Evolutionary conservation across 2,329 filamentous ascomycete genomes (phyloP).

Genomic region (Hypoxylon sp.): DNA sequence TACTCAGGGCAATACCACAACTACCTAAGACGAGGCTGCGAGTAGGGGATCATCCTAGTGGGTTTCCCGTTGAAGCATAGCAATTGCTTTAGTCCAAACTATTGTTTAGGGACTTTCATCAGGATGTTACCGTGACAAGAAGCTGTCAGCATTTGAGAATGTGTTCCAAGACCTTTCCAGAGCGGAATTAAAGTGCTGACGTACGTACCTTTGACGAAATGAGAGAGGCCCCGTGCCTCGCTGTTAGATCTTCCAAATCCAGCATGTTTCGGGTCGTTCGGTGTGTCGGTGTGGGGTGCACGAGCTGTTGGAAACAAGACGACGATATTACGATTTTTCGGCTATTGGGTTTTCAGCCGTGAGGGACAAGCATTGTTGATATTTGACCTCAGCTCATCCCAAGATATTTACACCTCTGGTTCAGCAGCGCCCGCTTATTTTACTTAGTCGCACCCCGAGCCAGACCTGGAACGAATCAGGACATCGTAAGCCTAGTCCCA

Average conservation of each 20-base stretch:
- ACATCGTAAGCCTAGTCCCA: slow-evolving; percentile 14
- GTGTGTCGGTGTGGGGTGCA: slow-evolving; percentile 28
- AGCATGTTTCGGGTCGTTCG: slow-evolving; percentile 14
- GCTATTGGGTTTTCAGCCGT: slow-evolving; percentile 1
- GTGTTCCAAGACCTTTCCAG: not conserved
- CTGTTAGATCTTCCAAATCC: slow-evolving; percentile 17
- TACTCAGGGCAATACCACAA: slow-evolving; percentile 21
- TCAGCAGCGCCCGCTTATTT: slow-evolving; percentile 30
- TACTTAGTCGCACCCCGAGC: slow-evolving; percentile 22
- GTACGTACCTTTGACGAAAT: slow-evolving; percentile 22
- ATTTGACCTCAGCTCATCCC: slow-evolving; percentile 24
- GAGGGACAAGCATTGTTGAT: slow-evolving; percentile 11
- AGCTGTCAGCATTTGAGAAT: not conserved
- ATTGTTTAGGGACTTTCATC: slow-evolving; percentile 19
- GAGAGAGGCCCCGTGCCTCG: slow-evolving; percentile 35
- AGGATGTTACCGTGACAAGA: slow-evolving; percentile 19
- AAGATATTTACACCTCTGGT: slow-evolving; percentile 26
- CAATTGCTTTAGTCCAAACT: slow-evolving; percentile 16
- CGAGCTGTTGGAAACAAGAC: slow-evolving; percentile 3
- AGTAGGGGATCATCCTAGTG: slow-evolving; percentile 24
- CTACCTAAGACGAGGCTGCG: slow-evolving; percentile 29
- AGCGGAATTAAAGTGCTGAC: slow-evolving; percentile 38
- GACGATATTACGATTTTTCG: slow-evolving; percentile 26
- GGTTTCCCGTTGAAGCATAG: slow-evolving; percentile 28
- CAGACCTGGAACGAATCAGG: slow-evolving; percentile 23